Evolutionary conservation across 371 early-diverging fungal species (phyloP), one percentile per base, ranked within the genome.

Genomic region (Zychaea mexicana): DNA sequence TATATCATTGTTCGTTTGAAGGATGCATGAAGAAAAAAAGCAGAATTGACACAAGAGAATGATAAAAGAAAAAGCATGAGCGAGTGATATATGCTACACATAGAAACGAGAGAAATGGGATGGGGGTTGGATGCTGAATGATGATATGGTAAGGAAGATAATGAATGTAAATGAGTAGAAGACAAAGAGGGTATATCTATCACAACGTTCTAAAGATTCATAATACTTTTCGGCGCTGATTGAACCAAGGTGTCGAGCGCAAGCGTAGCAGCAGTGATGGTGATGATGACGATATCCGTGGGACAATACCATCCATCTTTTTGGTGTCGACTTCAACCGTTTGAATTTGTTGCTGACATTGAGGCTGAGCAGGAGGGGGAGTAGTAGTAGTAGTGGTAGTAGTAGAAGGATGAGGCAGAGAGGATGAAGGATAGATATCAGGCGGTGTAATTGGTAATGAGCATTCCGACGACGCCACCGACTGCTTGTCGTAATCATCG

Each of bases 401-500:
- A 24, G 49, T 24, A 49, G 24, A 6, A 24, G n/a, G 26, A 24
- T 12, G 49, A 49, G 49, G 49, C n/a, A 49, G 24, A 6, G 49
- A 24, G n/a, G 26, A 24, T 12, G 49, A 49, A 0, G 49, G 49
- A 24, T 24, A 49, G 24, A 49, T n/a, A 22, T 49, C 49, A 22
- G 49, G 49, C 24, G 49, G 49, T 19, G 49, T 49, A 9, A 24
- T 49, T 22, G 49, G 49, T 19, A 49, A 24, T 8, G 49, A 49
- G 22, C 49, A 49, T 58, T 58, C 59, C 7, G 59, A 27, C 2
- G 59, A 58, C 13, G 59, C n/a, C 2, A 58, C 59, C 2, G 59
- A 58, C 17, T 27, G 22, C 19, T 21, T 9, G n/a, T n/a, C n/a
- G n/a, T n/a, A n/a, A 45, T 58, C 59, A 27, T 58, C 59, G 17